Evolutionary conservation across 2,329 filamentous ascomycete species (phyloP), one percentile per base, ranked within the genome.

Genomic region (Monilinia laxa): DNA sequence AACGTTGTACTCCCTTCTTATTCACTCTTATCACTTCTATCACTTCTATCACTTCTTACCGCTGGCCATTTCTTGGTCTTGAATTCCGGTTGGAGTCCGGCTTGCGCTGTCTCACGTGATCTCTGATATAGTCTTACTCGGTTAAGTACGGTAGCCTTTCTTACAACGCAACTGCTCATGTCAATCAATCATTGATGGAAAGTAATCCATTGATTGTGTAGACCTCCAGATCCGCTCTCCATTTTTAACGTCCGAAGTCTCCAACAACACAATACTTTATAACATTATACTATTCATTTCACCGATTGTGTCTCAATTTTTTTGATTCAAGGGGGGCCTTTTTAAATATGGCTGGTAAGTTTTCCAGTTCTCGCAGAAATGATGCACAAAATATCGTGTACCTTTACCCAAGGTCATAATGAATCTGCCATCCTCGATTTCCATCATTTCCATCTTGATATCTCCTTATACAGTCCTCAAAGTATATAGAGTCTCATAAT

Each of bases 271-370:
- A 53, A 47, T 64, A 63, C 45, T 69, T 38, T 31, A 40, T 65
- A 52, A 35, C 63, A 60, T 51, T 23, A 47, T 63, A 49, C 55
- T 52, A 53, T 67, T 56, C 40, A 56, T 67, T 65, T 64, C 65
- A 64, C 70, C 59, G 68, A 65, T 62, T 62, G 70, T 68, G 65
- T 63, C 64, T 67, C 62, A 20, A 57, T 20, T 55, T 57, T 67
- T 62, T 69, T 68, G 64, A 68, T 74, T 68, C 51, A 65, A 64
- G 52, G 73, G 71, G 70, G 72, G 71, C 73, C 70, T 71, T 72
- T 57, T 68, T 69, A 58, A 73, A 55, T 65, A 78, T 78, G 77
- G 77, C 78, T 78, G 77, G 78, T 79, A 76, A 78, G 78, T 79
- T 23, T 68, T 68, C 58, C 56, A 4, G 68, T 62, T 68, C 60